Conservation (phyloP, 2,329 filamentous ascomycete species). For the Claviceps sp. region DNA sequence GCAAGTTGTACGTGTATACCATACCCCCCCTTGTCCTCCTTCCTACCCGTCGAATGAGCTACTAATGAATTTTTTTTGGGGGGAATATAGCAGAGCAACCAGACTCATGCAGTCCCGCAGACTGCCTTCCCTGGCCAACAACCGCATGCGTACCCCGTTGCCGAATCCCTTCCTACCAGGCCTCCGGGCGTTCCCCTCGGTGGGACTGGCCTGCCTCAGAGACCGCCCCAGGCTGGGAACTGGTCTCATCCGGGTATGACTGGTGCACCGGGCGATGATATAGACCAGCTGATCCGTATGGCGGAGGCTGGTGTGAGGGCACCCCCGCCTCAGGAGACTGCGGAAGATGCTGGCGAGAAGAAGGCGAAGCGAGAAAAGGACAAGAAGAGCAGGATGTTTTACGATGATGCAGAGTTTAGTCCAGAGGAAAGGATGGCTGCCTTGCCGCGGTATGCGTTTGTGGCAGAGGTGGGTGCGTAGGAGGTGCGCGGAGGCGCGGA, state of each 20-base stretch:
- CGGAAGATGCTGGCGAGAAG: slow-evolving; percentile 39
- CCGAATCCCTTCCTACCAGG: slow-evolving; percentile 31
- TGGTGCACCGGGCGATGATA: slow-evolving; percentile 38
- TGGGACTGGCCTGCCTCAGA: slow-evolving; percentile 30
- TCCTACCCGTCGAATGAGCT: not conserved
- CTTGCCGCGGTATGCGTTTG: slow-evolving; percentile 61
- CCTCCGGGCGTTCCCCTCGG: slow-evolving; percentile 26
- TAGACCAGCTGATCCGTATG: slow-evolving; percentile 52
- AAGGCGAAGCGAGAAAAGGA: slow-evolving; percentile 56
- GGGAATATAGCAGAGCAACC: slow-evolving; percentile 5
- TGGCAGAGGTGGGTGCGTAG: slow-evolving; percentile 11
- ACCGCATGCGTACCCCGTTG: slow-evolving; percentile 20
- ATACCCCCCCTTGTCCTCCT: no score
- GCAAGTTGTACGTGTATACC: slow-evolving; percentile 16
- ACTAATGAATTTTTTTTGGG: not conserved
- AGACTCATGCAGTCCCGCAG: slow-evolving; percentile 12
- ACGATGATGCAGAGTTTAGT: slow-evolving; percentile 65
- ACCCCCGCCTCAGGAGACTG: slow-evolving; percentile 20
- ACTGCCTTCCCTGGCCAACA: slow-evolving; percentile 12
- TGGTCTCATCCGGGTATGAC: slow-evolving; percentile 8
- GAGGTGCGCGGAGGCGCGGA: not conserved
- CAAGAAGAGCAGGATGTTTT: slow-evolving; percentile 61
- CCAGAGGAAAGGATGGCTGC: slow-evolving; percentile 83
- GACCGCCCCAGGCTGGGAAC: slow-evolving; percentile 24
- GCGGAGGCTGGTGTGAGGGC: slow-evolving; percentile 47